Evolutionary conservation across 2,329 filamentous ascomycete species (phyloP).

Genomic region (Aaosphaeria pasadenensis): DNA sequence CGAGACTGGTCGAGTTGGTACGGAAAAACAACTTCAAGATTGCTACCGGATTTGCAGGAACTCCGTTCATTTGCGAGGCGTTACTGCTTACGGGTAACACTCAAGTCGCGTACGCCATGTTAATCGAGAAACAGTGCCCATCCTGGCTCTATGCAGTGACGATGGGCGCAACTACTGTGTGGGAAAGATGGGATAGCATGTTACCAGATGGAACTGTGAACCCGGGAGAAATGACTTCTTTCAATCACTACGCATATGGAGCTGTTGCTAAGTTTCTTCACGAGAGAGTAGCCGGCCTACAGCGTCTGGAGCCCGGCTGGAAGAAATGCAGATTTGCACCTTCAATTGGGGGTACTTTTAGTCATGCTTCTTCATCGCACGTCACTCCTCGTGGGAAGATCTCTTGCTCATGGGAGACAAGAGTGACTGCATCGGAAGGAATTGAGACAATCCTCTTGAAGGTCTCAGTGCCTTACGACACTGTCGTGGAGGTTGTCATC

Average conservation of each 20-base stretch:
- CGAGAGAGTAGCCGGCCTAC: background rate
- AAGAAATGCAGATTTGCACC: background rate
- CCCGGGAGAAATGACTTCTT: background rate
- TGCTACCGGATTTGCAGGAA: background rate
- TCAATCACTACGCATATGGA: conserved; percentile 1
- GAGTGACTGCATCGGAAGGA: background rate
- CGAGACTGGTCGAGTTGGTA: background rate
- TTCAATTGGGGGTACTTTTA: background rate
- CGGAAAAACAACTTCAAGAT: background rate
- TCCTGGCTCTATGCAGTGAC: conserved; percentile 49
- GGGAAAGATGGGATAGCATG: conserved; percentile 1
- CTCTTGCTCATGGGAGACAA: background rate
- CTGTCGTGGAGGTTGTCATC: background rate
- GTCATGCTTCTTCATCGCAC: background rate
- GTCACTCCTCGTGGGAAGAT: background rate
- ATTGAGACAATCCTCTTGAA: background rate
- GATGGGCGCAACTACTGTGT: conserved; percentile 45
- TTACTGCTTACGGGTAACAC: background rate
- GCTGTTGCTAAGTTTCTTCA: conserved; percentile 1
- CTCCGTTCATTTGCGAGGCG: conserved; percentile 4
- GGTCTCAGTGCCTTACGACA: background rate
- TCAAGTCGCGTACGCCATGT: conserved; percentile 42
- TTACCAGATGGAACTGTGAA: conserved; percentile 1
- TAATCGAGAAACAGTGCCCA: conserved; percentile 43
- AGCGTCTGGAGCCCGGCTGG: background rate